Evolutionary conservation across 768 basidiomycete genomes (phyloP).

Genomic region (Kwoniella pini): DNA sequence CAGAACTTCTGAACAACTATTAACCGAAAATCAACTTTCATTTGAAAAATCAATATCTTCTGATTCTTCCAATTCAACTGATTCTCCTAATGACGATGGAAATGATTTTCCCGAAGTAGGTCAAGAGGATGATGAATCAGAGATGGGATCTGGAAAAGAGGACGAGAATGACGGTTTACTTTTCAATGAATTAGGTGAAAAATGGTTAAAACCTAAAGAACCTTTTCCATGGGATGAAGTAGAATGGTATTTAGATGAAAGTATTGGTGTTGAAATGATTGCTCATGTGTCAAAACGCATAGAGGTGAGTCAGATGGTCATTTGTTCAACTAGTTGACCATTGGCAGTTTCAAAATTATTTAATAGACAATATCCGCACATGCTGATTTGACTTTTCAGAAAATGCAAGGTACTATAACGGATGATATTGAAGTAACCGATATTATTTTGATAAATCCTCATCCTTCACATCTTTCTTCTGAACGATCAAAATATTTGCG

Average conservation of each 20-base stretch:
- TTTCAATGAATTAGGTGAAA: not conserved
- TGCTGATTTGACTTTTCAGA: slow-evolving; percentile 3
- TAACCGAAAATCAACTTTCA: too few species aligned
- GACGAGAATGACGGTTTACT: slow-evolving; percentile 6
- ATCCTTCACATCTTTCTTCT: not conserved
- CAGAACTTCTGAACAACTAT: too few species aligned
- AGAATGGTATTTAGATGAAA: slow-evolving; percentile 7
- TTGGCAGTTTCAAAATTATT: too few species aligned
- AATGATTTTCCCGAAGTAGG: not conserved
- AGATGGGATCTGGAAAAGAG: not conserved
- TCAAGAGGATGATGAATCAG: slow-evolving; percentile 1
- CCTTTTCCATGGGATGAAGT: slow-evolving; percentile 15
- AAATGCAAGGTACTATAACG: slow-evolving; percentile 1
- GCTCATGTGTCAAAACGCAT: slow-evolving; percentile 10
- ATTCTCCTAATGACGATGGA: too few species aligned
- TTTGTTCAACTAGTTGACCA: too few species aligned
- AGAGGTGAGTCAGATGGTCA: too few species aligned
- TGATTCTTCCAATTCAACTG: too few species aligned
- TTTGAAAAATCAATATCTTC: not conserved
- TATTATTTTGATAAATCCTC: slow-evolving; percentile 17
- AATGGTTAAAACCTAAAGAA: slow-evolving; percentile 6
- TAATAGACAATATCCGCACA: too few species aligned
- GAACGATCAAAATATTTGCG: not conserved
- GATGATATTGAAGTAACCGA: not conserved
- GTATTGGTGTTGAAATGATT: slow-evolving; percentile 1